phyloP scores from a whole-genome alignment of 768 basidiomycete species.

The Boletus rufocinnamomeus region DNA sequence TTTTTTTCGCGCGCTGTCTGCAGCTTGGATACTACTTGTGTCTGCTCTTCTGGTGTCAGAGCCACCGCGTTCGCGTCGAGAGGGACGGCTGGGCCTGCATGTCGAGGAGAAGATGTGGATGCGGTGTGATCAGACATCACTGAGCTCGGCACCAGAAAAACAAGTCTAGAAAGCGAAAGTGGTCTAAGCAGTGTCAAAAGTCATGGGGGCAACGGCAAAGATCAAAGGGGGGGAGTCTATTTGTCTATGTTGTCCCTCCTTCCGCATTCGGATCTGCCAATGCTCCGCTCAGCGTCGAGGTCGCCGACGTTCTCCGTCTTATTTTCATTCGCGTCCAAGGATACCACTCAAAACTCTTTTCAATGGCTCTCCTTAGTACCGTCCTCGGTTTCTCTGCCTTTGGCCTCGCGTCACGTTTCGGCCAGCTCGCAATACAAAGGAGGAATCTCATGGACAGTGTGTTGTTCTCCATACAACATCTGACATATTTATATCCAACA shows the following conservation, averaged over 20 bases:
- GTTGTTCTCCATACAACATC: conserved; percentile 33
- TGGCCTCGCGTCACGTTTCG: conserved; percentile 81
- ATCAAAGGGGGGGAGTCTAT: conserved; percentile 12
- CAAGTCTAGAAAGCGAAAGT: background rate
- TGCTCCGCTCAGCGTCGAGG: background rate
- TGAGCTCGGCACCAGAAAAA: background rate
- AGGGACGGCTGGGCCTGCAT: background rate
- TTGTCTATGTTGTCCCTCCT: conserved; percentile 27
- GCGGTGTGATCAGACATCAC: conserved; percentile 21
- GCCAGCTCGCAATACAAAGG: conserved; percentile 85
- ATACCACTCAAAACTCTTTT: background rate
- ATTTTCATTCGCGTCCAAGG: background rate
- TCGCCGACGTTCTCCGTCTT: conserved; percentile 15
- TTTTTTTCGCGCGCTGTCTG: conserved; percentile 66
- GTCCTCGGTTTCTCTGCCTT: conserved; percentile 78
- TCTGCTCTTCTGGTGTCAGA: conserved; percentile 22
- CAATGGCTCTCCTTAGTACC: conserved; percentile 67
- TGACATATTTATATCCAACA: background rate
- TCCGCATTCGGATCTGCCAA: conserved; percentile 13
- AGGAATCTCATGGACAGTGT: conserved; percentile 78
- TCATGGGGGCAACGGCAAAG: background rate
- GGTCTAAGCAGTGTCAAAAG: background rate
- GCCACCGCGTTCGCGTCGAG: conserved; percentile 26
- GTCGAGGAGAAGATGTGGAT: conserved; percentile 6
- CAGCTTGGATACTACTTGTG: conserved; percentile 51